Evolutionary conservation across 108 stramenopile species (phyloP), one percentile per base, ranked within the genome.

Genomic region (Cylindrotheca closterium): DNA sequence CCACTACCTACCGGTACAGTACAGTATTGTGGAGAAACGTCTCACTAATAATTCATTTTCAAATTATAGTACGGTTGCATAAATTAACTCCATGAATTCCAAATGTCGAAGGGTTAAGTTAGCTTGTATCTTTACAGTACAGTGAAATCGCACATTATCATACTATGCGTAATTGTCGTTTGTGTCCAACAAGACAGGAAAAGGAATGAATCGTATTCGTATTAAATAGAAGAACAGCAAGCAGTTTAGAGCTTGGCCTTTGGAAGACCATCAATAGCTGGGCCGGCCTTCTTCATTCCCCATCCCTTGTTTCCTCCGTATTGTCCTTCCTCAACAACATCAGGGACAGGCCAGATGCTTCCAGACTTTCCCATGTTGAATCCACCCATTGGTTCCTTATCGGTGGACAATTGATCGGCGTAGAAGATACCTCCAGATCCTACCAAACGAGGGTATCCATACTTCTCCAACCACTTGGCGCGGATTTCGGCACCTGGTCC

Each of bases 351-450:
- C 86, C 87, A 93, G 71, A 93, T 93, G 27, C 55, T 69, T 62
- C 92, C 92, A 53, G 74, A 77, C 66, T 93, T 89, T 32, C 92
- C 92, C 92, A 93, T 93, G 84, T 93, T 93, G 83, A 93, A 93
- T 66, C 92, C 92, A 51, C 92, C 92, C 84, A 85, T 85, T 17
- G 92, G 87, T 58, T 83, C 85, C 76, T 88, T 85, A 68, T 93
- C 92, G 21, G 85, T 82, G 1, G 85, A 86, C 25, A 93, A 77
- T 70, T 93, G 92, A 76, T 93, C 92, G 48, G 87, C 85, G 53
- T 93, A 93, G 71, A 93, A 93, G 65, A 93, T 93, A 70, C 92
- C 92, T 68, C 92, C 92, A 50, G 75, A 80, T 66, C 92, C 92
- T 23, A 92, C 91, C 8, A 92, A 73, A 53, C 91, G 86, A 47